A percentile compares a stretch with the other conserved stretches of the same genome.
Evolutionary conservation across 352 stramenopile genomes (phyloP).

Genomic region (Globisporangium nodosum): DNA sequence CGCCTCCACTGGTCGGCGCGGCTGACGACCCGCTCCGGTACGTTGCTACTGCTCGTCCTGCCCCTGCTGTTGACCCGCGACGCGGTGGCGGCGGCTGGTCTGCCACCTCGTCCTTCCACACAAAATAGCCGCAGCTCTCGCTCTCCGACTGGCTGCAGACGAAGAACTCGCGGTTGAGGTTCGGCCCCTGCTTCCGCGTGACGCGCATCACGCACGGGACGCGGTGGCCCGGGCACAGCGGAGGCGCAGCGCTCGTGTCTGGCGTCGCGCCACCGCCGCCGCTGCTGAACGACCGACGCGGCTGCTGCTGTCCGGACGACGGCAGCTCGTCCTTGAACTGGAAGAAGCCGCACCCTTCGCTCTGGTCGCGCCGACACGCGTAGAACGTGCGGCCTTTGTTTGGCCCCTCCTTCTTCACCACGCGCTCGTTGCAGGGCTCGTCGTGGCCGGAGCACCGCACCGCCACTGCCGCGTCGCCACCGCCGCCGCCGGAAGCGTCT

Average conservation of each 20-base stretch:
- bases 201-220: conserved; percentile 36
- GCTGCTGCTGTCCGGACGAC: not conserved
- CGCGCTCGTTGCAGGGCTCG: conserved; percentile 59
- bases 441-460: conserved; percentile 50
- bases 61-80: not conserved
- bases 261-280: not conserved
- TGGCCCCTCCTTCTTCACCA: conserved; percentile 51
- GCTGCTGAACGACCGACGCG: no score
- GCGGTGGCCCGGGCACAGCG: conserved; percentile 42
- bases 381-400: conserved; percentile 73
- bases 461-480: not conserved
- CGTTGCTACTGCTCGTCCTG: not conserved
- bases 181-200: conserved; percentile 47
- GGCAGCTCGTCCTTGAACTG: conserved; percentile 63
- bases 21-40: not conserved
- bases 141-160: conserved; percentile 70
- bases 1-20: not conserved
- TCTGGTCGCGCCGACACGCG: conserved; percentile 40
- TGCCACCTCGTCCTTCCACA: conserved; percentile 87
- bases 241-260: conserved; percentile 1
- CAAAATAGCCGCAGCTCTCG: conserved; percentile 87
- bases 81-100: conserved; percentile 1
- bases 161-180: conserved; percentile 93
- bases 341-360: conserved; percentile 66
- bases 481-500: not conserved